Conservation (phyloP, 1,284 basidiomycete species). For the Trametes sp. region DNA sequence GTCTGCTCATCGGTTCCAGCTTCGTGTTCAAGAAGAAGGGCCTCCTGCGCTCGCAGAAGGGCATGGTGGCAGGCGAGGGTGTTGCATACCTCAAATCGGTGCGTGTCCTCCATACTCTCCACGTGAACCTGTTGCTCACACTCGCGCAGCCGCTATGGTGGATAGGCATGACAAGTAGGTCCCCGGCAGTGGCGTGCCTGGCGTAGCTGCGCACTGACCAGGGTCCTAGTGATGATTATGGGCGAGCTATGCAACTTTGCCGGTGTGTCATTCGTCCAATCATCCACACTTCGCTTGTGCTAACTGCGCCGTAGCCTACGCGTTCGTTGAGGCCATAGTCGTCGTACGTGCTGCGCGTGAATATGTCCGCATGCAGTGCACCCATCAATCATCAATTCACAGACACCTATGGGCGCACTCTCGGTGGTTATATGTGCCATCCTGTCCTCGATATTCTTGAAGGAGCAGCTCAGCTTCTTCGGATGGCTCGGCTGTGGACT, state of each 20-base stretch:
- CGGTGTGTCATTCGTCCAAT: conserved; percentile 52
- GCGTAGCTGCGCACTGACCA: neutral
- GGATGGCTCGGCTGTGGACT: conserved; percentile 94
- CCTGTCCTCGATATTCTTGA: conserved; percentile 91
- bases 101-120: conserved; percentile 41
- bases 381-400: conserved; percentile 16
- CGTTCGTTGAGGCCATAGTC: conserved; percentile 89
- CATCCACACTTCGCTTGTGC: conserved; percentile 16
- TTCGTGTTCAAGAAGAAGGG: conserved; percentile 99
- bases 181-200: neutral
- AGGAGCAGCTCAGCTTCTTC: conserved; percentile 91
- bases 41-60: conserved; percentile 73
- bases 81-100: conserved; percentile 94
- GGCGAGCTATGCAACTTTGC: conserved; percentile 87
- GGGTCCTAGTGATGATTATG: conserved; percentile 73
- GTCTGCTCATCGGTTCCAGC: conserved; percentile 91
- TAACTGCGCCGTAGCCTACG: conserved; percentile 66
- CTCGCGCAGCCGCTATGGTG: conserved; percentile 78
- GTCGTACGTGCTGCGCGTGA: conserved; percentile 62
- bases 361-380: conserved; percentile 2
- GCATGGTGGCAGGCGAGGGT: conserved; percentile 85
- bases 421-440: conserved; percentile 97
- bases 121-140: neutral
- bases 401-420: conserved; percentile 96
- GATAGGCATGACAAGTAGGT: conserved; percentile 81